Evolutionary conservation across 2,329 filamentous ascomycete species (phyloP).

Genomic region (Neoscytalidium dimidiatum): DNA sequence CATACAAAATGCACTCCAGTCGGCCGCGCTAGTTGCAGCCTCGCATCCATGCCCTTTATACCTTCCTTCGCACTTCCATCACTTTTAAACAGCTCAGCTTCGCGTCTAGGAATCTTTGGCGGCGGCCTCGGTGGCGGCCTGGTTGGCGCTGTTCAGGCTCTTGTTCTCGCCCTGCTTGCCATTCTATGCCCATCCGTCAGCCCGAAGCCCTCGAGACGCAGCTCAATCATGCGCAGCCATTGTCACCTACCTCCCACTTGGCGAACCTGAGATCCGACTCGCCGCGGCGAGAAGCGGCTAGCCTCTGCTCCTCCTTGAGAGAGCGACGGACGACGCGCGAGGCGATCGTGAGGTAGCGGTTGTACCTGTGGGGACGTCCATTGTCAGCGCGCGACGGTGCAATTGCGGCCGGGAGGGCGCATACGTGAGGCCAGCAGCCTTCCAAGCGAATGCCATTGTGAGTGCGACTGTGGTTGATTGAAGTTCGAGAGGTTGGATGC

Average conservation of each 20-base stretch:
- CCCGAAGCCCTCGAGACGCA: constrained; percentile 15
- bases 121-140: constrained; percentile 44
- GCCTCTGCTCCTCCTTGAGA: constrained; percentile 91
- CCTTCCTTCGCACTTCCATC: constrained; percentile 6
- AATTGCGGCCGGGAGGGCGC: constrained; percentile 5
- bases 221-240: constrained; percentile 27
- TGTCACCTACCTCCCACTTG: constrained; percentile 86
- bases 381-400: constrained; percentile 25
- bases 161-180: constrained; percentile 91
- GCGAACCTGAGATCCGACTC: constrained; percentile 86
- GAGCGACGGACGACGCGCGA: constrained; percentile 93
- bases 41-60: neutral
- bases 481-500: neutral
- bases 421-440: constrained; percentile 94
- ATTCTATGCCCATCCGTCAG: constrained; percentile 61
- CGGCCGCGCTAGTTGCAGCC: constrained; percentile 19
- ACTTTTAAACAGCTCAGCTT: neutral
- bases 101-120: constrained; percentile 44
- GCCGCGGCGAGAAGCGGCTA: constrained; percentile 84
- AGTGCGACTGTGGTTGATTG: constrained; percentile 18
- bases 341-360: constrained; percentile 97
- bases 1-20: constrained; percentile 21
- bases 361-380: constrained; percentile 71
- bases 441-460: constrained; percentile 93
- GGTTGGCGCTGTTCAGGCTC: constrained; percentile 64